Conservation (phyloP, 495 filamentous ascomycete genomes). For the Clavariopsis aquatica region DNA sequence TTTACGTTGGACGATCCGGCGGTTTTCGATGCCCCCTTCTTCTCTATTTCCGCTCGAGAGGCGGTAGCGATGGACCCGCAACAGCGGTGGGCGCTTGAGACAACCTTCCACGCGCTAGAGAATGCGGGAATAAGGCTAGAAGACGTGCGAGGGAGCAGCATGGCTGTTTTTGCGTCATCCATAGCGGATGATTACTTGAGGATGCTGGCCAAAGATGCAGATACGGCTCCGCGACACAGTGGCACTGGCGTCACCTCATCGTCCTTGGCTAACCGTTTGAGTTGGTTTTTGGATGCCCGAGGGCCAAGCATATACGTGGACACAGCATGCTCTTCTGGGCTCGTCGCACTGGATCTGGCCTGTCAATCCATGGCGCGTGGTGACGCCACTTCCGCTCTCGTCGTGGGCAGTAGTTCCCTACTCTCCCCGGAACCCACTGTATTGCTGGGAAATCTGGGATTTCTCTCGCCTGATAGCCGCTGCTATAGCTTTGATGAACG, state of each 20-base stretch:
- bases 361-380: constrained; percentile 14
- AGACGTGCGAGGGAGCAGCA: constrained; percentile 1
- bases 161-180: constrained; percentile 6
- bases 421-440: constrained; percentile 6
- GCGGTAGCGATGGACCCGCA: constrained; percentile 32
- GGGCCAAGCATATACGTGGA: constrained; percentile 29
- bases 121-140: constrained; percentile 28
- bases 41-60: constrained; percentile 25
- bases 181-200: not conserved
- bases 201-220: not conserved
- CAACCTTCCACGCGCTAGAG: constrained; percentile 21
- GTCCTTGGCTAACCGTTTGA: constrained; percentile 24
- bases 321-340: constrained; percentile 28
- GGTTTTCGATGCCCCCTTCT: constrained; percentile 33
- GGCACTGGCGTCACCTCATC: not conserved
- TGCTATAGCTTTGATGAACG: constrained; percentile 15
- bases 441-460: constrained; percentile 13
- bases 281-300: constrained; percentile 20
- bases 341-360: constrained; percentile 27
- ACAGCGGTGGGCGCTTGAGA: constrained; percentile 24
- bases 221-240: not conserved
- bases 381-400: constrained; percentile 4
- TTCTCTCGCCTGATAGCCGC: constrained; percentile 31
- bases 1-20: constrained; percentile 20
- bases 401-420: constrained; percentile 3